Conservation (phyloP, 768 basidiomycete species). For the Podaxis sp. region DNA sequence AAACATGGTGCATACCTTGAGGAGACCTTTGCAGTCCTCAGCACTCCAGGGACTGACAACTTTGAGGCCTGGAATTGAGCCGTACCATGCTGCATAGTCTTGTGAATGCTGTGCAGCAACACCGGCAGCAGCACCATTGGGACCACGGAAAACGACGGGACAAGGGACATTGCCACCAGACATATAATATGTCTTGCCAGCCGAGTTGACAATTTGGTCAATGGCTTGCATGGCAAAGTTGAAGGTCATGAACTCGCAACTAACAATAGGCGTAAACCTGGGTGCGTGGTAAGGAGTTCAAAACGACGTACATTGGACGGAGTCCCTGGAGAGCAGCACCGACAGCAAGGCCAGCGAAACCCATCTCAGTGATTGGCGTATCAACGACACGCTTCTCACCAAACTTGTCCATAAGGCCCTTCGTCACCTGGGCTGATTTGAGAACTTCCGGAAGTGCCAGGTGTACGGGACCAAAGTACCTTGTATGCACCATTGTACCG, state of each 20-base stretch:
- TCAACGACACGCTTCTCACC: slow-evolving; percentile 98
- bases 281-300: slow-evolving; percentile 13
- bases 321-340: slow-evolving; percentile 95
- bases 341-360: slow-evolving; percentile 95
- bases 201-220: slow-evolving; percentile 99
- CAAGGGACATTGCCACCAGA: slow-evolving; percentile 98
- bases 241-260: slow-evolving; percentile 99
- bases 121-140: slow-evolving; percentile 97
- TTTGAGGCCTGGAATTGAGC: slow-evolving; percentile 91
- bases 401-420: slow-evolving; percentile 98
- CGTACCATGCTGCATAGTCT: slow-evolving; percentile 96
- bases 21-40: slow-evolving; percentile 98
- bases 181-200: slow-evolving; percentile 99
- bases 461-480: slow-evolving; percentile 38
- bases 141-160: slow-evolving; percentile 99
- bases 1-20: slow-evolving; percentile 63
- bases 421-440: slow-evolving; percentile 72
- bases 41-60: slow-evolving; percentile 97
- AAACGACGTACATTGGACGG: slow-evolving; percentile 72
- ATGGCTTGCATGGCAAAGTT: slow-evolving; percentile 99
- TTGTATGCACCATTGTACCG: slow-evolving; percentile 98
- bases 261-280: slow-evolving; percentile 28
- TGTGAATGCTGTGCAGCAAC: slow-evolving; percentile 98
- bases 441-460: slow-evolving; percentile 10
- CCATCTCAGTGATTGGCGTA: slow-evolving; percentile 97